Conservation (phyloP, 73 alveolate species). For the Paramecium bursaria region DNA sequence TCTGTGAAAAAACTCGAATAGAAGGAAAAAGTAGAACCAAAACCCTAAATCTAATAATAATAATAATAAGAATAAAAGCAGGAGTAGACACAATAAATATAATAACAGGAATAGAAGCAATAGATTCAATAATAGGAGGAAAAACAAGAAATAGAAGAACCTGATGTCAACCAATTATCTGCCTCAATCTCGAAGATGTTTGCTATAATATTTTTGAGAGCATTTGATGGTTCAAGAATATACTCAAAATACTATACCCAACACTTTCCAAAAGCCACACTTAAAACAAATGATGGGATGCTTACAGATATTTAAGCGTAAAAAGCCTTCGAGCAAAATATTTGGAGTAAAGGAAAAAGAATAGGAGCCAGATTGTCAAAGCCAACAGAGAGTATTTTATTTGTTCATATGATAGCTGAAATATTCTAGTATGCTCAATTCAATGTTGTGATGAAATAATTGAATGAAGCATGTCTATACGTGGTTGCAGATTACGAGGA, state of each 20-base stretch:
- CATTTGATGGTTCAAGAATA: constrained; percentile 48
- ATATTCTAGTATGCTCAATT: constrained; percentile 37
- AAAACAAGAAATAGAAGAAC: too few species aligned
- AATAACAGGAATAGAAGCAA: too few species aligned
- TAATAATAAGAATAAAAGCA: too few species aligned
- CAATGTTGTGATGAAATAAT: constrained; percentile 21
- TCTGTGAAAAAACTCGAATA: too few species aligned
- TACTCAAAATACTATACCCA: constrained; percentile 44
- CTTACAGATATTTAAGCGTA: constrained; percentile 35
- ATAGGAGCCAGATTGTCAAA: constrained; percentile 37
- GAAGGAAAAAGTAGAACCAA: too few species aligned
- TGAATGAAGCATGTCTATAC: constrained; percentile 16
- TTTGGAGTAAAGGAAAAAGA: constrained; percentile 49
- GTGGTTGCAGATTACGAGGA: constrained; percentile 33
- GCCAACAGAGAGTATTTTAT: neutral
- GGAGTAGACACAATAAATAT: too few species aligned
- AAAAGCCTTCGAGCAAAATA: constrained; percentile 37
- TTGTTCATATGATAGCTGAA: constrained; percentile 23
- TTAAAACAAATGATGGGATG: constrained; percentile 26
- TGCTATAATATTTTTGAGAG: constrained; percentile 12
- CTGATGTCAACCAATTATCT: too few species aligned
- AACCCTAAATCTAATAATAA: too few species aligned
- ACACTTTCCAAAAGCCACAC: constrained; percentile 17
- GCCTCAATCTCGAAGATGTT: constrained; percentile 42
- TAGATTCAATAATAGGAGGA: too few species aligned